Conservation (phyloP, 805 yeast species). For the Grigorovia humatica region DNA sequence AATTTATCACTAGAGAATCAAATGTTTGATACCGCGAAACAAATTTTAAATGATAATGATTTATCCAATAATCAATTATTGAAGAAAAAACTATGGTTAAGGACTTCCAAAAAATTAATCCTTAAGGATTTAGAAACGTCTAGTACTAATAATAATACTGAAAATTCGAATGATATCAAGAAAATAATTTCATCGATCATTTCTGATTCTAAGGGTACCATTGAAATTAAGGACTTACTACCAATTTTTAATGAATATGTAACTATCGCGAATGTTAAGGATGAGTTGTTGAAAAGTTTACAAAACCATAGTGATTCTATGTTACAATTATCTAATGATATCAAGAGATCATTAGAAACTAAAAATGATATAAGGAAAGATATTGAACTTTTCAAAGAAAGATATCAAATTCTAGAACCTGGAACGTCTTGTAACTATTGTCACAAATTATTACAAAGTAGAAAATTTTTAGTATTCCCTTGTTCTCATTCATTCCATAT, state of each 20-base stretch:
- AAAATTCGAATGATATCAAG: constrained; percentile 20
- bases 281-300: constrained; percentile 71
- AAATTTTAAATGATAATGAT: constrained; percentile 28
- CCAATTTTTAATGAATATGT: constrained; percentile 80
- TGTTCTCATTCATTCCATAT: constrained; percentile 86
- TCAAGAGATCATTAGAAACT: constrained; percentile 59
- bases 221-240: constrained; percentile 69
- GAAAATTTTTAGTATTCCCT: constrained; percentile 74
- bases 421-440: constrained; percentile 77
- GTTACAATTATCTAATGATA: constrained; percentile 56
- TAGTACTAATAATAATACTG: constrained; percentile 7
- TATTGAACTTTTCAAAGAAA: constrained; percentile 40
- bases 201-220: constrained; percentile 37
- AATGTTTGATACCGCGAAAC: constrained; percentile 19
- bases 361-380: constrained; percentile 51
- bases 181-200: constrained; percentile 28
- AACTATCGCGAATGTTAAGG: constrained; percentile 71
- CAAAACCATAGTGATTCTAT: constrained; percentile 62
- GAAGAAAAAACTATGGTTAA: constrained; percentile 66
- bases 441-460: constrained; percentile 52
- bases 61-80: constrained; percentile 34
- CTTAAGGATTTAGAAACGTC: constrained; percentile 2
- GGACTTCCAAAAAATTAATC: constrained; percentile 35
- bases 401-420: constrained; percentile 63
- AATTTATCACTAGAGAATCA: constrained; percentile 58